A percentile compares a stretch with the other conserved stretches of the same genome.
Evolutionary conservation across 2,329 filamentous ascomycete species (phyloP).

Genomic region (Fusarium sp.): DNA sequence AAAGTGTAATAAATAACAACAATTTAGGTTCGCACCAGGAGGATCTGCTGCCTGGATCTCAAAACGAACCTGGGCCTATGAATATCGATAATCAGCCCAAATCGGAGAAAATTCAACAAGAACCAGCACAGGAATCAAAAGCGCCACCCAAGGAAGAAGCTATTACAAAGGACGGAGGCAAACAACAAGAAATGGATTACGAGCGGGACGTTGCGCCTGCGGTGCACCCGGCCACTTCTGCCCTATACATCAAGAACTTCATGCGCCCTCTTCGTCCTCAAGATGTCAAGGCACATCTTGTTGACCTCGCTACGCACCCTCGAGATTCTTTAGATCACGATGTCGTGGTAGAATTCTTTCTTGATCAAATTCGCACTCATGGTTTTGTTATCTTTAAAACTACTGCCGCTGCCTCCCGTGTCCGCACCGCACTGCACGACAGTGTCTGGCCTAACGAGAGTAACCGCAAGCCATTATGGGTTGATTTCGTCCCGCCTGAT

Average conservation of each 20-base stretch:
- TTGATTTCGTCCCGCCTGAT: conserved; percentile 88
- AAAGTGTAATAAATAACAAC: conserved; percentile 27
- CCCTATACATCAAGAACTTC: conserved; percentile 90
- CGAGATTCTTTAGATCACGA: conserved; percentile 65
- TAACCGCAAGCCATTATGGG: conserved; percentile 85
- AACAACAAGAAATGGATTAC: conserved; percentile 50
- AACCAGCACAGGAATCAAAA: conserved; percentile 8
- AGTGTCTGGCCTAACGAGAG: conserved; percentile 89
- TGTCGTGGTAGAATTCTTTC: conserved; percentile 75
- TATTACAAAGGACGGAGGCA: conserved; percentile 19
- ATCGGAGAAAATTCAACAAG: conserved; percentile 10
- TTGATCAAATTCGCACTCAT: conserved; percentile 90
- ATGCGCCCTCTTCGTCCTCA: conserved; percentile 85
- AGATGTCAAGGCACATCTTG: conserved; percentile 76
- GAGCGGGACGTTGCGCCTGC: conserved; percentile 65
- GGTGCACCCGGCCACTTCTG: conserved; percentile 78
- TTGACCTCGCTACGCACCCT: conserved; percentile 74
- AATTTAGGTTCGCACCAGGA: conserved; percentile 29
- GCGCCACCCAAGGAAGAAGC: conserved; percentile 2
- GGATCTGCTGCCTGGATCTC: conserved; percentile 14
- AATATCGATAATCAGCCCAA: conserved; percentile 26
- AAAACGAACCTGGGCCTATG: conserved; percentile 31
- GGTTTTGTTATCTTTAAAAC: conserved; percentile 82
- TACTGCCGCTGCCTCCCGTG: conserved; percentile 78
- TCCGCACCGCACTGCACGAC: conserved; percentile 81